Percentiles rank a stretch among this genome's conserved stretches.
Evolutionary conservation across 2,329 filamentous ascomycete species (phyloP).

Genomic region (Torrubiella hemipterigena): DNA sequence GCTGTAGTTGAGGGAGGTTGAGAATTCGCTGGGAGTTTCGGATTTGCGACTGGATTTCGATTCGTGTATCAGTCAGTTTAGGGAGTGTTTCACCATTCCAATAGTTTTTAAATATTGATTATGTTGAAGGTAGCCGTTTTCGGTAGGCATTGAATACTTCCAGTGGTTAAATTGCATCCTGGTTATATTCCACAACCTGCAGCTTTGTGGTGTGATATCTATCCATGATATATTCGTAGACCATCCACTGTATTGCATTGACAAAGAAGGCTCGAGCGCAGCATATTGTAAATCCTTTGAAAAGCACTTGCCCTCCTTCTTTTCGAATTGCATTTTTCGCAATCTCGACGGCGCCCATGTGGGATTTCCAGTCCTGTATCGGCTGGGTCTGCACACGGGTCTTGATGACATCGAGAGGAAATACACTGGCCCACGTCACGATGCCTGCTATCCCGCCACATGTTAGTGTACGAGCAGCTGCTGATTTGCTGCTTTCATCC

Average conservation of each 20-base stretch:
- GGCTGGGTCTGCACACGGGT: conserved; percentile 76
- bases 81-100: too few species aligned
- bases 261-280: conserved; percentile 81
- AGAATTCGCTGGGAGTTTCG: background rate
- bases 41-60: background rate
- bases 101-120: too few species aligned
- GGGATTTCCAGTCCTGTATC: conserved; percentile 5
- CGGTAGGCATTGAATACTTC: too few species aligned
- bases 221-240: conserved; percentile 80
- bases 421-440: conserved; percentile 80
- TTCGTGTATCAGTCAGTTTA: too few species aligned
- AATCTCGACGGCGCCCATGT: conserved; percentile 45
- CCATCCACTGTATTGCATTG: conserved; percentile 85
- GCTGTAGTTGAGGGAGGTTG: conserved; percentile 11
- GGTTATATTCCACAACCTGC: too few species aligned
- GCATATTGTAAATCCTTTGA: conserved; percentile 66
- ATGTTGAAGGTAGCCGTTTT: too few species aligned
- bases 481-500: conserved; percentile 21
- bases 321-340: conserved; percentile 53
- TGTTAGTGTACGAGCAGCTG: conserved; percentile 55
- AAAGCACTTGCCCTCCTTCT: conserved; percentile 53
- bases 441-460: conserved; percentile 83
- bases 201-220: too few species aligned
- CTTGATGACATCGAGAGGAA: conserved; percentile 86
- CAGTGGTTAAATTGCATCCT: too few species aligned